Conservation (phyloP, 345 rosid genomes). For the Diplotaxis tenuifolia region DNA sequence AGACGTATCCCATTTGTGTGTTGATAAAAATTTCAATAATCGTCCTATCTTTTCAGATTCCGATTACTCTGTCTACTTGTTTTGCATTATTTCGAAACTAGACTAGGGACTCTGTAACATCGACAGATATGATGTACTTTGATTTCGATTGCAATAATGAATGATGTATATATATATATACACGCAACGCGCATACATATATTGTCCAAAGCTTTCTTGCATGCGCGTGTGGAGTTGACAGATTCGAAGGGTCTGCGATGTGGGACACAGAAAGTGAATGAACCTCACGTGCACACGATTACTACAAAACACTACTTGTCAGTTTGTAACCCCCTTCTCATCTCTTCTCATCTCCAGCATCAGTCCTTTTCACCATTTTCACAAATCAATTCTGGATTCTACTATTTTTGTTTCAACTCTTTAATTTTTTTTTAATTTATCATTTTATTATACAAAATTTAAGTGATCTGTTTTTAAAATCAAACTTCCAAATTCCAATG, state of each 20-base stretch:
- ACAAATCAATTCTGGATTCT: background rate
- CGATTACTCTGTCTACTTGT: background rate
- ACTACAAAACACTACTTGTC: conserved; percentile 18
- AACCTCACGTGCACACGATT: conserved; percentile 36
- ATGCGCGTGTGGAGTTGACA: conserved; percentile 31
- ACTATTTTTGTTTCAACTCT: background rate
- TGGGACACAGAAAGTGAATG: conserved; percentile 28
- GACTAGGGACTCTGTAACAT: conserved; percentile 30
- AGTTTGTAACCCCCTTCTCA: background rate
- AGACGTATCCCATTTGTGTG: conserved; percentile 10
- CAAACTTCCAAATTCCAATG: background rate
- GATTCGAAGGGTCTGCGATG: conserved; percentile 20
- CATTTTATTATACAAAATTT: background rate
- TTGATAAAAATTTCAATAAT: background rate
- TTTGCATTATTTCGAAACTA: conserved; percentile 29
- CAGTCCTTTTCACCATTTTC: conserved; percentile 18
- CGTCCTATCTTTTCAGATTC: conserved; percentile 11
- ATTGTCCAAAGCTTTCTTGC: conserved; percentile 7
- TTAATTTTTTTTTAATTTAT: background rate
- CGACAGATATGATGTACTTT: conserved; percentile 28
- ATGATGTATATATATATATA: background rate
- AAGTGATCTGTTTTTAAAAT: background rate
- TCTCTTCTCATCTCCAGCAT: conserved; percentile 4
- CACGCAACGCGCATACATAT: conserved; percentile 7
- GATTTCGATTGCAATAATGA: conserved; percentile 19